Base-by-base conservation (phyloP, 2,329 filamentous ascomycete species). In the Fusarium sp. region DNA sequence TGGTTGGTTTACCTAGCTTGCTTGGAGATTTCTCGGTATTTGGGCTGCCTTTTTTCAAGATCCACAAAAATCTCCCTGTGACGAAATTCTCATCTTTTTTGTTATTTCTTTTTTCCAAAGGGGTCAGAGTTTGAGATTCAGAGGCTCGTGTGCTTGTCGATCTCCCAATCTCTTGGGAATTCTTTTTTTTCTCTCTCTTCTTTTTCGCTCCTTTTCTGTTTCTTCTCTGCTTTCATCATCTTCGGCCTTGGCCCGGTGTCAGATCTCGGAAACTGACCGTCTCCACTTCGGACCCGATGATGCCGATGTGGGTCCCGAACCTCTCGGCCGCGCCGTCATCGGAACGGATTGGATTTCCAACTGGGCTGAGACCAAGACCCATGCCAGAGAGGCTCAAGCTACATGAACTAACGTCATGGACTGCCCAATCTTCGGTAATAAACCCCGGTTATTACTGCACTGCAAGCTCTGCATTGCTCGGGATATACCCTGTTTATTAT, bases 21-120 rank as follows among this genome's bases (percentile, higher is more conserved):
- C 44, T 36, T 63, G 76, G 76, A 62, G 75, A 77, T 78, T 77
- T 66, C 60, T 78, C 77, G 77, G 77, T 71, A 55, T 75, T 68
- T 66, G 53, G 69, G 63, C 62, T 56, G 42, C 61, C 35, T 31
- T 55, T 59, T 24, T 29, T 62, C 22, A 12, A 31, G 57, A 67
- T 67, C 66, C 56, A 63, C 35, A 70, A 64, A 62, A 62, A 42
- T 36, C 35, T 55, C n/a, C 12, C 31, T 27, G 24, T 58, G 17
- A 49, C 35, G 20, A 46, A 35, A 49, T 73, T 65, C 40, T 68
- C 67, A 58, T 65, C 51, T 56, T 58, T 65, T 67, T 65, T 35
- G 46, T 40, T 36, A 64, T 64, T 61, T 64, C 38, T 71, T 56
- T 33, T 16, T 53, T 63, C 60, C 57, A 29, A 29, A 62, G 49